Evolutionary conservation across 352 stramenopile species (phyloP).

Genomic region (Aphanomyces invadans): DNA sequence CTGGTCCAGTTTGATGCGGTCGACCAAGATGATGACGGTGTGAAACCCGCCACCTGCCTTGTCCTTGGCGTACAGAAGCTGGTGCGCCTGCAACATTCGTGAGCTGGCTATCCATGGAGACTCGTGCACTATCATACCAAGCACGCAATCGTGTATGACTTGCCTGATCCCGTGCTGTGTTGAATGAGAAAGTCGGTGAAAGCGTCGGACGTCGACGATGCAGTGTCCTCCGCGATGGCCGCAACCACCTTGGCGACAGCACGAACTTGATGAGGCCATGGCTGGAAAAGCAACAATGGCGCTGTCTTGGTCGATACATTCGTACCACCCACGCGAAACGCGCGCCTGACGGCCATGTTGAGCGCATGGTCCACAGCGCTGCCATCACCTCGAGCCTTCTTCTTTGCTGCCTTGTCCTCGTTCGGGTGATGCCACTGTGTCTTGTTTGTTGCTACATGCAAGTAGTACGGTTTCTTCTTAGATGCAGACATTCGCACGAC

Average conservation of each 20-base stretch:
- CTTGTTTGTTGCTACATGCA: slow-evolving; percentile 17
- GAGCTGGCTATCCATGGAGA: too few relatives aligned
- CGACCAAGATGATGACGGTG: slow-evolving; percentile 66
- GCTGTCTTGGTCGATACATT: slow-evolving; percentile 1
- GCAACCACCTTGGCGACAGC: slow-evolving; percentile 18
- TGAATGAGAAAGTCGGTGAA: slow-evolving; percentile 48
- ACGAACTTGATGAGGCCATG: slow-evolving; percentile 21
- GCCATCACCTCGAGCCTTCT: neutral
- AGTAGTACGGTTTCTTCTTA: slow-evolving; percentile 24
- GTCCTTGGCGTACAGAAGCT: slow-evolving; percentile 56
- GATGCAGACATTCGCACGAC: slow-evolving; percentile 1
- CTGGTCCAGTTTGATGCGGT: slow-evolving; percentile 78
- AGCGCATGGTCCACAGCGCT: neutral
- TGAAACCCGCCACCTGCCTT: slow-evolving; percentile 41
- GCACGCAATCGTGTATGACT: slow-evolving; percentile 70
- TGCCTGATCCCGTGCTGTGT: slow-evolving; percentile 76
- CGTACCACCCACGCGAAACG: slow-evolving; percentile 14
- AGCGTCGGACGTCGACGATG: neutral
- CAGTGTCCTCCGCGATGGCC: neutral
- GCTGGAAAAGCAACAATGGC: slow-evolving; percentile 1
- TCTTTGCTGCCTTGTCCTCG: neutral
- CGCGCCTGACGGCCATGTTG: slow-evolving; percentile 1
- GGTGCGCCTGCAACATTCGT: slow-evolving; percentile 36
- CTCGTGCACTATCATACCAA: too few relatives aligned
- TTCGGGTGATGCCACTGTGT: slow-evolving; percentile 7